Base-by-base conservation (phyloP, 2,329 filamentous ascomycete genomes). In the Pyrenochaeta sp. region DNA sequence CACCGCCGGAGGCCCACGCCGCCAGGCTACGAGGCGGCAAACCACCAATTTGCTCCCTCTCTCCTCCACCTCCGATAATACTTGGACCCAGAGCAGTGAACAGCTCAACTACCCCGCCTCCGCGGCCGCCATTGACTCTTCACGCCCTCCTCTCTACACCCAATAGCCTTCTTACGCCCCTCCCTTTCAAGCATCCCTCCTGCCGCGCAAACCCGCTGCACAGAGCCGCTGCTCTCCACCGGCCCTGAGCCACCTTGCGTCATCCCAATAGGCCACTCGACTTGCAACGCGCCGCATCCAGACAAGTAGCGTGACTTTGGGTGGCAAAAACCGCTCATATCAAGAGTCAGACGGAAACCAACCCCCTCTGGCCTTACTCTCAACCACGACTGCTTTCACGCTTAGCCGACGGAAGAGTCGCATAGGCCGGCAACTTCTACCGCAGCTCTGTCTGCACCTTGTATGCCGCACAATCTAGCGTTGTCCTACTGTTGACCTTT, bases 201-300 rank as follows among this genome's bases (percentile, higher is more conserved):
- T 43, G 39, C 51, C 51, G 60, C 56, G 52, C 50, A 49, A 40
- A 49, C 44, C 58, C 56, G 48, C 45, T 31, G 45, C 37, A 51
- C 50, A 45, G 23, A 54, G 36, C 56, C 43, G 47, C 52, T 44
- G 21, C 39, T 30, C 40, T 30, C 41, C 23, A 20, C 35, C 29
- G 18, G 32, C 27, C 40, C 41, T 15, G 52, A 36, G 32, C 35
- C 43, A 45, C 31, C 37, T 49, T 63, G 57, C 59, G 56, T 63
- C 59, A 64, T 56, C 37, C 37, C 40, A 46, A 55, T 42, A 47
- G 12, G 21, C 36, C 36, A 33, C n/a, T 18, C 37, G 31, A 39
- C 4, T 27, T 43, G 43, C 51, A 31, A 35, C 42, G 40, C 47
- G 35, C 43, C 45, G 36, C 37, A 45, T 42, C 33, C 44, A 48